A percentile compares a stretch with the other conserved stretches of the same genome.
phyloP scores from a whole-genome alignment of 164 flowering plant species.

The Malania oleifera region DNA sequence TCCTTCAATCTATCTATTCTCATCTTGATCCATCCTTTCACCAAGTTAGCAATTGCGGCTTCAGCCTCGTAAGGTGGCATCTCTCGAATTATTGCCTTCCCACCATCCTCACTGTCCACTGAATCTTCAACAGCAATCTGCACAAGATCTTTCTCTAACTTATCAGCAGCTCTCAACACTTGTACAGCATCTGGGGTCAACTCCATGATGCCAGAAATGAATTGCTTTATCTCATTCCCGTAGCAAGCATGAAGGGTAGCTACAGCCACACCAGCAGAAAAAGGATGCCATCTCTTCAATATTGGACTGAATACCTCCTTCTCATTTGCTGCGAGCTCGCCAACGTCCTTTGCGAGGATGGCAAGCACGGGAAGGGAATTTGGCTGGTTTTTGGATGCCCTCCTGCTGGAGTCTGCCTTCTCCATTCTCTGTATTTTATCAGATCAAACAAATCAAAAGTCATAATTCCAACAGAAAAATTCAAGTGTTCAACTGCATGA shows the following conservation, averaged over 20 bases:
- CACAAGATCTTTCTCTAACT: constrained; percentile 86
- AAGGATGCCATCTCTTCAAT: constrained; percentile 80
- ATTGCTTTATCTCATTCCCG: constrained; percentile 72
- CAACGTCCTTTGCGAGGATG: constrained; percentile 65
- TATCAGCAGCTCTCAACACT: constrained; percentile 78
- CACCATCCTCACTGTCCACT: constrained; percentile 94
- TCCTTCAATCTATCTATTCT: constrained; percentile 65
- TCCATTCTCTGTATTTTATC: constrained; percentile 57
- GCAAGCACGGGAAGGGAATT: constrained; percentile 53
- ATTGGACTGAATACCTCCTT: constrained; percentile 72
- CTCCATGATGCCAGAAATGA: constrained; percentile 54
- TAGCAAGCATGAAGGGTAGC: constrained; percentile 91
- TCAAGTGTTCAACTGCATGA: too few species aligned
- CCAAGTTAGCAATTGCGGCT: constrained; percentile 51
- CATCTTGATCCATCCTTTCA: constrained; percentile 62
- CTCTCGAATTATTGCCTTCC: constrained; percentile 79
- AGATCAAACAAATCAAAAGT: constrained; percentile 11
- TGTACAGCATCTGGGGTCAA: constrained; percentile 84
- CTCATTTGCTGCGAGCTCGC: constrained; percentile 63
- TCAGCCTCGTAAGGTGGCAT: constrained; percentile 95
- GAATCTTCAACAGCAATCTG: constrained; percentile 92
- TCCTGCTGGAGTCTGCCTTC: constrained; percentile 47
- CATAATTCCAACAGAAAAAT: not conserved
- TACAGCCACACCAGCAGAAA: constrained; percentile 85
- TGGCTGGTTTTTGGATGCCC: constrained; percentile 32